Percentiles rank a stretch among this genome's conserved stretches.
phyloP scores from a whole-genome alignment of 495 filamentous ascomycete genomes.

The Neurospora sp. region DNA sequence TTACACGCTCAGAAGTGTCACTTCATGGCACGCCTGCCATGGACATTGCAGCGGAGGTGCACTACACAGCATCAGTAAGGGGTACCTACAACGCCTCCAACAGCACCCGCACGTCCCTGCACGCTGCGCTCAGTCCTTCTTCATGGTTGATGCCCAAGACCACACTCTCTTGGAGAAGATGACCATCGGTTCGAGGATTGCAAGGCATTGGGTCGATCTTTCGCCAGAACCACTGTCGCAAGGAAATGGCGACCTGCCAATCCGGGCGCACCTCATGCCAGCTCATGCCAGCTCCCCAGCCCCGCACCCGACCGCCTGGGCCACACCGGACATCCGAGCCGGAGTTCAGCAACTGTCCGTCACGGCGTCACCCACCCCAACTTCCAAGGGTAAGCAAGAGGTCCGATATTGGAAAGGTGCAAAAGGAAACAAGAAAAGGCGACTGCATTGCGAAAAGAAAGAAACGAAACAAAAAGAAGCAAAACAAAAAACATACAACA shows the following conservation, averaged over 20 bases:
- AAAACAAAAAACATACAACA: conserved; percentile 13
- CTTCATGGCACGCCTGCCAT: neutral
- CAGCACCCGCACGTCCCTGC: neutral
- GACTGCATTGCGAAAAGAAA: neutral
- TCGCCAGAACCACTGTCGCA: neutral
- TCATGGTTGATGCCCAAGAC: neutral
- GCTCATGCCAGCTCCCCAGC: neutral
- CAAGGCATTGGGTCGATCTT: neutral
- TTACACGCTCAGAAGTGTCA: no score
- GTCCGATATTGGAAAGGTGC: neutral
- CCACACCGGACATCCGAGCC: neutral
- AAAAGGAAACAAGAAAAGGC: neutral
- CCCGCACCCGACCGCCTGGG: neutral
- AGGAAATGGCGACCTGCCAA: neutral
- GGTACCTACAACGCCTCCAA: no score
- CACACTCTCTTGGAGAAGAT: neutral
- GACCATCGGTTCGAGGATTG: neutral
- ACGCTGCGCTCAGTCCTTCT: neutral
- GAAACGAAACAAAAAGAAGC: neutral
- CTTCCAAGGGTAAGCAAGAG: neutral
- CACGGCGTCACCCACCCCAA: neutral
- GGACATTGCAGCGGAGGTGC: neutral
- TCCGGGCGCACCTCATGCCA: neutral
- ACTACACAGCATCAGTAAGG: no score
- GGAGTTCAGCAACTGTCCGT: neutral